Base-by-base conservation (phyloP, 371 early-diverging fungal genomes). In the Gilbertella persicaria region DNA sequence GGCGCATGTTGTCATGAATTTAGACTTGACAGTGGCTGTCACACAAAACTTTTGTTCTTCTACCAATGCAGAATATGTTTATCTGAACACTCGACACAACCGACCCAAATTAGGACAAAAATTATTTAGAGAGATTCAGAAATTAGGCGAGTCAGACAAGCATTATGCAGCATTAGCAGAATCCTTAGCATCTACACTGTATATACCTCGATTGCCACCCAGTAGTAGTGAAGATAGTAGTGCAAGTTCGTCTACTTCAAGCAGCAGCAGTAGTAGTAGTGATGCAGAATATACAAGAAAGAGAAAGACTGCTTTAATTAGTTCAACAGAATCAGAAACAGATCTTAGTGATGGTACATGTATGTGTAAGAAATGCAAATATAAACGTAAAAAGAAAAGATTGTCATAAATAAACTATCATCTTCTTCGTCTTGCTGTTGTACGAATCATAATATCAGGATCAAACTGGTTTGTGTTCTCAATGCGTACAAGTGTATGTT, bases 1-100 rank as follows among this genome's bases (percentile, higher is more conserved):
- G 93, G 67, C 79, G 1, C 93, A 91, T 62, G 85, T 90, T 8
- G 93, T 93, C 8, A 87, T 93, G 77, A 93, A 93, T 66, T 62
- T 90, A 20, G 87, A 90, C 61, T 85, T 87, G 53, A 86, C 91
- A 10, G 79, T 88, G 35, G 91, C 91, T 9, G 80, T 91, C 17
- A 93, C 93, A 10, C 93, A 93, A 58, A 91, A 93, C 69, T 90
- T 88, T 55, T 89, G 89, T 52, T 86, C 88, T 0, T 71, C 74
- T 1, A 83, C 87, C 14, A 86, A 85, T 54, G 71, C 87, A n/a
- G 93, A 93, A 50, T 63, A 66, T 19, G 90, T 91, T 2, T 91
- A 84, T 75, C 72, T 91, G 5, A 57, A 69, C 35, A 87, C 91
- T 3, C 78, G 93, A 5, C 73, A 79, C 52, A 68, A 82, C 0